These are phyloP conservation scores for Globisporangium paddicum DNA, from an alignment of 352 stramenopile species.

Conservation along the genomic window DNA sequence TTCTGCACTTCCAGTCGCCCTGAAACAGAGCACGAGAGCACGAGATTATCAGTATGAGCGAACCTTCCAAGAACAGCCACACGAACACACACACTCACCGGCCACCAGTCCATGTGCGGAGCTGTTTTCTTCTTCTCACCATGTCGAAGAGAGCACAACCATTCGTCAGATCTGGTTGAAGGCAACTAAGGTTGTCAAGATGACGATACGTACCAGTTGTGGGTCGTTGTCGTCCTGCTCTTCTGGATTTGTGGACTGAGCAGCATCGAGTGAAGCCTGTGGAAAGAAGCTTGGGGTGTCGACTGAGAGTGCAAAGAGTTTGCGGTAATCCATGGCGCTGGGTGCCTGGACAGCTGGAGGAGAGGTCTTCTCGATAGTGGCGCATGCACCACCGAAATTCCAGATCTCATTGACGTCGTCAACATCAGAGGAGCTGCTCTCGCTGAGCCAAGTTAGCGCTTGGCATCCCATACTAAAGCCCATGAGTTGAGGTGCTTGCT, in stretches of 20 bases:
- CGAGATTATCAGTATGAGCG: no score
- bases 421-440: neutral
- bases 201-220: slow-evolving; percentile 20
- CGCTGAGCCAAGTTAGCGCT: neutral
- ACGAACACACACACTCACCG: slow-evolving; percentile 21
- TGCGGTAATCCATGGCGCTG: slow-evolving; percentile 12
- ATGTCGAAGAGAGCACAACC: neutral
- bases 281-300: slow-evolving; percentile 39
- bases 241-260: neutral
- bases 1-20: slow-evolving; percentile 78
- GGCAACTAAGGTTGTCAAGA: neutral
- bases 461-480: neutral
- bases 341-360: neutral
- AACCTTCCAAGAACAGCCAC: neutral
- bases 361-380: neutral
- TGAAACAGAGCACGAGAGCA: slow-evolving; percentile 21
- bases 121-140: slow-evolving; percentile 34
- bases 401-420: neutral
- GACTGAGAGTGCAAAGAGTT: slow-evolving; percentile 30
- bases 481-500: neutral
- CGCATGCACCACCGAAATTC: neutral
- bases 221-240: slow-evolving; percentile 4
- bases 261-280: neutral
- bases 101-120: slow-evolving; percentile 79
- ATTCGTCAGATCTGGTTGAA: neutral